Base-by-base conservation (phyloP, 2,329 filamentous ascomycete species). In the Calonectria henricotiae region DNA sequence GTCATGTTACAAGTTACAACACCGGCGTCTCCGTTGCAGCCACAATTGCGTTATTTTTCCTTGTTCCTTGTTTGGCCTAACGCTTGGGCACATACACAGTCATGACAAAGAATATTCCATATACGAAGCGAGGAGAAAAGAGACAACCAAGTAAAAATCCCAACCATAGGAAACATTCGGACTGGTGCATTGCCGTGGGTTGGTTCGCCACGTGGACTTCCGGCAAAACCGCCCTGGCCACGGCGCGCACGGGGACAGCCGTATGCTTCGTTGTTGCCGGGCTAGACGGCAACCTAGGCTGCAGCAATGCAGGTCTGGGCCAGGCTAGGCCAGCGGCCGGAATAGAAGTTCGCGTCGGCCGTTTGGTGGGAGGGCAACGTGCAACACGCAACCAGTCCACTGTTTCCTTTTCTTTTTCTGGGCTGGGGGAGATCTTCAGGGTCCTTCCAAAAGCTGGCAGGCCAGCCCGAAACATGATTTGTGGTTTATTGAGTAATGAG, bases 151-250 rank as follows among this genome's bases (percentile, higher is more conserved):
- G 41, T 20, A 9, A n/a, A 27, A 13, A 13, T 17, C 41, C 7
- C 37, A 20, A 11, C 23, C 20, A 23, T 11, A n/a, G 20, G 17
- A 30, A 66, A 39, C 15, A 61, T 61, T 32, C 41, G 41, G 39
- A 15, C 12, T 27, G 27, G 6, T 46, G 54, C 49, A 69, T 61
- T 54, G 62, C 65, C 62, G 65, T 72, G 64, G 66, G 54, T 47
- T 65, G 64, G 74, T 64, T 67, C 54, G 32, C 71, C 72, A 75
- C 66, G 74, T 75, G 74, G 71, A 23, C 32, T 43, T 44, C 64
- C 54, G 64, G 35, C 43, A 61, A 60, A 13, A 35, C 39, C 41
- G 23, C 11, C 32, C 3, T 25, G 17, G 37, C 44, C n/a, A 39
- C 20, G 15, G 43, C 49, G 39, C 32, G 11, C 27, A 61, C 35